Evolutionary conservation across 2,329 filamentous ascomycete species (phyloP), one percentile per base, ranked within the genome.

Genomic region (Scolecobasidium constrictum): DNA sequence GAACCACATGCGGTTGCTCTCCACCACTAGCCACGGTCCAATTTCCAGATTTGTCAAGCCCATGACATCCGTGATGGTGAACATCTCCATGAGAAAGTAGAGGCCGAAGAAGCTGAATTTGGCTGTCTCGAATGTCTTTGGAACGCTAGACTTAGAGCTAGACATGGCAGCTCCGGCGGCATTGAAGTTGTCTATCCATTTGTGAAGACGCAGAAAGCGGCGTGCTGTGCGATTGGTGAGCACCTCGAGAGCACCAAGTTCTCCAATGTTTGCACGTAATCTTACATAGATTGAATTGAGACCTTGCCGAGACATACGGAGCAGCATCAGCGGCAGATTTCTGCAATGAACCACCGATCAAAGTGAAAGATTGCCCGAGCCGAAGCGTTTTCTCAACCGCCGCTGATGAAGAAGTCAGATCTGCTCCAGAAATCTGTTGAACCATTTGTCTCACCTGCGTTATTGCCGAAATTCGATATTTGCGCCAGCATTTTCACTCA

Each of bases 1-100:
- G 48, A 85, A 73, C 83, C 83, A 87, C 58, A 82, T 78, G 41
- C 76, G 71, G 60, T 83, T 76, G 1, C 73, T 75, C 59, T 86
- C 78, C 17, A 71, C 47, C 36, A 75, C 66, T 3, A 82, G 52
- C 19, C 48, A 51, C n/a, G 52, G 50, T 13, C 69, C 69, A 57
- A 64, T 70, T 1, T 55, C 37, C 2, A 61, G 61, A 1, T 52
- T 54, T 28, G 66, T 68, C 1, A 69, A 51, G 1, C 69, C 71
- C 62, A 80, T 78, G 11, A 75, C 57, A 37, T 71, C 62, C 19
- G 41, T 65, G 38, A 83, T 69, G 0, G 77, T 82, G 33, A 70
- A 56, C 47, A 75, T 72, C 61, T 87, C 83, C 46, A 84, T 64
- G 17, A 83, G 61, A 43, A 81, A 72, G 55, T 84, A 86, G 46